Evolutionary conservation across 192 early-diverging fungal genomes (phyloP), one percentile per base, ranked within the genome.

Genomic region (Coemansia sp.): DNA sequence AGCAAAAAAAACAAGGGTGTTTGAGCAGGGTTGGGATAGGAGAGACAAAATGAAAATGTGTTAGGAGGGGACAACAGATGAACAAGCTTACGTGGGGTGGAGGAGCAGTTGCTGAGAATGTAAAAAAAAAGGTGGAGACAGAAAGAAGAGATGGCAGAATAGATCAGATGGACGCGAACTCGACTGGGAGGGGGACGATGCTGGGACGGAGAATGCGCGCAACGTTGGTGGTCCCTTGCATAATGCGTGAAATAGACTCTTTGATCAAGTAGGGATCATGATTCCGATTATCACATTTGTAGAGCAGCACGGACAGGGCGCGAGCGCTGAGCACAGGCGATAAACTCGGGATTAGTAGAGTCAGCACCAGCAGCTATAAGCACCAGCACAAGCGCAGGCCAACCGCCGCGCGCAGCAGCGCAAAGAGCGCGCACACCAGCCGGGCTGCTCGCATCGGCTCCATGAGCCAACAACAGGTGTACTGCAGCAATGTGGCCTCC

Each of bases 341-440:
- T 23, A 37, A 84, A 75, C 44, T 80, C 77, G 1, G 78, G 25
- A 34, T 81, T 69, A 5, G 32, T 9, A 10, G 71, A 15, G 50
- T 84, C 74, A 37, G 76, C 84, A 17, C 84, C 80, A 2, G 73
- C 73, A 7, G 48, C 57, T 21, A 75, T 59, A 14, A 85, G 80
- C 57, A 57, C 67, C 27, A 51, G 34, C 0, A 85, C 84, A 21
- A 78, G 73, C n/a, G 44, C 63, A n/a, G 58, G 45, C 73, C 80
- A 82, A 10, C 73, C 76, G 31, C 72, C 75, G 0, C 84, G 72
- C 27, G 75, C 77, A 3, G 84, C 79, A 11, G 77, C 73, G 10
- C 72, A 69, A 38, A 85, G 62, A 21, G 81, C 72, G 62, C 58
- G 45, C 0, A 59, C 41, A 36, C 85, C 82, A 29, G 64, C 58